Base-by-base conservation (phyloP, 768 basidiomycete species). In the Lentinula aciculospora region DNA sequence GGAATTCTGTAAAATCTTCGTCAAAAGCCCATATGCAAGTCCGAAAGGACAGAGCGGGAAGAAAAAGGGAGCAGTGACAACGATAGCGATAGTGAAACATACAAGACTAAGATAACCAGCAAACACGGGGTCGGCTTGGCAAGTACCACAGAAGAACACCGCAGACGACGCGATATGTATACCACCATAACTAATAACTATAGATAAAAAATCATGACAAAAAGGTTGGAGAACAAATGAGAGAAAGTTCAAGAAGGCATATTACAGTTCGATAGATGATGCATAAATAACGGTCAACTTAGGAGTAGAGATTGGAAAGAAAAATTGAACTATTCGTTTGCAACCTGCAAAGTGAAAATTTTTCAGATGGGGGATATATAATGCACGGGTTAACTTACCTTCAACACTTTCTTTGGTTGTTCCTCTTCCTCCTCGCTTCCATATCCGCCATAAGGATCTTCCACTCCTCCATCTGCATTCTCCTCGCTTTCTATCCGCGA, bases 401-500 rank as follows among this genome's bases (percentile, higher is more conserved):
- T 53, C 7, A 53, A 23, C 23, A 53, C 51, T 23, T 53, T 53
- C 51, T 13, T 32, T 25, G 32, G 32, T 13, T 53, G 51, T 50
- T 50, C 49, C 36, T 53, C 51, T 53, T 56, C 54, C 13, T 56
- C 54, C 29, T 56, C 54, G 25, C 27, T 56, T 4, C 54, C 51
- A 25, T 56, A 56, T 15, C 54, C 54, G 5, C 54, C 54, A 45
- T 56, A 56, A n/a, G 54, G 28, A 31, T 56, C 54, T 45, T 56
- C 54, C 15, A 10, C 40, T 5, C 36, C 44, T 23, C 42, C 54
- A 31, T 34, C 47, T 49, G 39, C 40, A 45, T 28, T 40, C 27
- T 46, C 54, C 17, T 46, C 54, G 37, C 54, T 56, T 17, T 31
- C 39, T 42, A 44, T 29, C 10, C 27, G 29, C 19, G 40, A 15